Percentiles rank a stretch among this genome's conserved stretches.
These are phyloP conservation scores for Lentinula boryana DNA, from an alignment of 768 basidiomycete species.

Conservation along the genomic window DNA sequence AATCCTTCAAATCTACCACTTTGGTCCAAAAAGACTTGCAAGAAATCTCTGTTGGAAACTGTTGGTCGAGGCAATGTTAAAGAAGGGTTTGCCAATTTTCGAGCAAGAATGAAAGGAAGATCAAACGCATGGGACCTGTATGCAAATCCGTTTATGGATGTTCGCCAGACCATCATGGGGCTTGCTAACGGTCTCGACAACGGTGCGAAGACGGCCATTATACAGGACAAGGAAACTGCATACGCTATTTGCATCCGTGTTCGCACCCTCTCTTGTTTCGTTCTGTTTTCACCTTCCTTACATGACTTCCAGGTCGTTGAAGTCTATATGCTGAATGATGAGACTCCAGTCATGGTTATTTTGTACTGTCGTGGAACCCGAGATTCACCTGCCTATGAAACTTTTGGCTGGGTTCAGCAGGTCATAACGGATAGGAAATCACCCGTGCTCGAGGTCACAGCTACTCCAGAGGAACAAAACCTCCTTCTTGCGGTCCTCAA, in stretches of 20 bases:
- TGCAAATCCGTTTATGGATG: conserved; percentile 8
- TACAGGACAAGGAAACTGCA: conserved; percentile 4
- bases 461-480: conserved; percentile 7
- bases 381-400: not conserved
- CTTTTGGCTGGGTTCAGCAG: not conserved
- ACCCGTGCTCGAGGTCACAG: not conserved
- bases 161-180: conserved; percentile 7
- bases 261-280: not conserved
- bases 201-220: not conserved
- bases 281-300: not conserved
- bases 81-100: not conserved
- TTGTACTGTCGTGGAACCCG: conserved; percentile 2
- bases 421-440: not conserved
- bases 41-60: not conserved
- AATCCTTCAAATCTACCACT: not conserved
- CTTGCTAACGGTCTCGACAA: conserved; percentile 1
- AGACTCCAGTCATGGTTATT: conserved; percentile 7
- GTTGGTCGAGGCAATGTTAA: not conserved
- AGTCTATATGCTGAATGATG: not conserved
- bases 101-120: not conserved
- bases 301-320: conserved; percentile 1
- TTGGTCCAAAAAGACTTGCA: not conserved
- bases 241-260: conserved; percentile 8
- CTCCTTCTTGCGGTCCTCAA: conserved; percentile 4
- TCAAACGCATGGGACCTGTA: conserved; percentile 1